Evolutionary conservation across 305 asterid species (phyloP), one percentile per base, ranked within the genome.

Genomic region (Nicotiana rustica): DNA sequence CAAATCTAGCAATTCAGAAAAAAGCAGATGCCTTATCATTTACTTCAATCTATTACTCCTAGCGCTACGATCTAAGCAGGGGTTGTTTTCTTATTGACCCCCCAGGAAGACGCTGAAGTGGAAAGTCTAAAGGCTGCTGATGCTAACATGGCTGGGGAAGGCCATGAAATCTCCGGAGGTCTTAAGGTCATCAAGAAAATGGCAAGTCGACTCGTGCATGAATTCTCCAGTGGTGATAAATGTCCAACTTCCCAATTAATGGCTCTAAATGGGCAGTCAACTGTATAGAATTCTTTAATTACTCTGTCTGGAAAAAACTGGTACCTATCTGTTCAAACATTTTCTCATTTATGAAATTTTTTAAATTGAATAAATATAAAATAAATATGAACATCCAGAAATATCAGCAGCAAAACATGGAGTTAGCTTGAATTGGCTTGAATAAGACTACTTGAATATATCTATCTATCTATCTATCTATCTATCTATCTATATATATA

Each of bases 181-280:
- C 18, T 65, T 65, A 65, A 65, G 38, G 38, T 25, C 69, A 29
- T 25, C 69, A 65, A 65, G 69, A 65, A 59, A 65, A 65, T 25
- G 69, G 69, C 8, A 65, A 65, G 38, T 29, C n/a, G 59, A 52
- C 59, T 52, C 59, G 59, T 52, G 59, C 5, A 52, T 52, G 59
- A 52, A 12, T 13, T 52, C 3, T 65, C 69, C n/a, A 21, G 33
- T 62, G 67, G 17, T 19, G 67, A 5, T 19, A 62, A 19, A 19
- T 62, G 67, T 19, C 67, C 35, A 19, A 62, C 67, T 62, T 62
- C 33, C 25, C 6, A 62, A 21, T 3, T 19, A 10, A 62, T 19
- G 17, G 17, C 67, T 61, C 33, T 4, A 61, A 61, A 61, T 18
- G 31, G 31, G 67, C 35, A 62, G 15, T 65, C 69, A 25, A 65